Evolutionary conservation across 352 stramenopile genomes (phyloP).

Genomic region (Globisporangium okanoganense): DNA sequence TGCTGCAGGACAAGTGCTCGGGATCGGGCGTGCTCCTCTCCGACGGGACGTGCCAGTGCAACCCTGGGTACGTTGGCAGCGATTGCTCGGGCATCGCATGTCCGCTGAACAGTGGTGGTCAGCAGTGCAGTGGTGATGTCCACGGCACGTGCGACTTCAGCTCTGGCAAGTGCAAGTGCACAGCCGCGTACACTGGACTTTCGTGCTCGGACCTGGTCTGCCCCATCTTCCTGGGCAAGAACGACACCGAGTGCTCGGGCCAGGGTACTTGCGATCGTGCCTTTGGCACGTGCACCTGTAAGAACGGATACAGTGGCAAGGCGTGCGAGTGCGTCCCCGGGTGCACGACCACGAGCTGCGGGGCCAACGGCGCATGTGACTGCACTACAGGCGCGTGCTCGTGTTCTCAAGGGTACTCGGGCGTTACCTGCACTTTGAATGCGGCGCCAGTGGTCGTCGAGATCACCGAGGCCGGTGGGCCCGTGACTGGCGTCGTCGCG

Average conservation of each 20-base stretch:
- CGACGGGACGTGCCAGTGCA: conserved; percentile 51
- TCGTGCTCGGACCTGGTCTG: conserved; percentile 60
- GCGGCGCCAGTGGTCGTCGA: conserved; percentile 20
- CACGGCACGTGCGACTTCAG: conserved; percentile 47
- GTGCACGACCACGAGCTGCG: conserved; percentile 41
- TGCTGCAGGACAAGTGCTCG: conserved; percentile 68
- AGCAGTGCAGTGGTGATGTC: conserved; percentile 34
- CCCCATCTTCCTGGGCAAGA: conserved; percentile 36
- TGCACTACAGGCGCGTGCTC: conserved; percentile 61
- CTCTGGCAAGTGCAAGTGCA: conserved; percentile 44
- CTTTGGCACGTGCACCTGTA: conserved; percentile 45
- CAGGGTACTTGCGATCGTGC: conserved; percentile 52
- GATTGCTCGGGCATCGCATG: conserved; percentile 57
- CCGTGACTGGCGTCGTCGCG: conserved; percentile 21
- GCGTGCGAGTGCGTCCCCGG: conserved; percentile 71
- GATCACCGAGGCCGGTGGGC: conserved; percentile 21
- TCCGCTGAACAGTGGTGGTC: conserved; percentile 24
- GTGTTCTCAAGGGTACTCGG: conserved; percentile 40
- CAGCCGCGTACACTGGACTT: conserved; percentile 45
- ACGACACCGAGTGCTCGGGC: conserved; percentile 51
- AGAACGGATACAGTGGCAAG: conserved; percentile 51
- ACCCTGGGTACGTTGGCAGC: conserved; percentile 40
- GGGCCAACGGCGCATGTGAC: conserved; percentile 43
- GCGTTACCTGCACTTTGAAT: conserved; percentile 27
- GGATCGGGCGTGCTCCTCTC: conserved; percentile 49